These are phyloP conservation scores for Agaricus blazei DNA, from an alignment of 768 basidiomycete genomes.

Conservation along the genomic window DNA sequence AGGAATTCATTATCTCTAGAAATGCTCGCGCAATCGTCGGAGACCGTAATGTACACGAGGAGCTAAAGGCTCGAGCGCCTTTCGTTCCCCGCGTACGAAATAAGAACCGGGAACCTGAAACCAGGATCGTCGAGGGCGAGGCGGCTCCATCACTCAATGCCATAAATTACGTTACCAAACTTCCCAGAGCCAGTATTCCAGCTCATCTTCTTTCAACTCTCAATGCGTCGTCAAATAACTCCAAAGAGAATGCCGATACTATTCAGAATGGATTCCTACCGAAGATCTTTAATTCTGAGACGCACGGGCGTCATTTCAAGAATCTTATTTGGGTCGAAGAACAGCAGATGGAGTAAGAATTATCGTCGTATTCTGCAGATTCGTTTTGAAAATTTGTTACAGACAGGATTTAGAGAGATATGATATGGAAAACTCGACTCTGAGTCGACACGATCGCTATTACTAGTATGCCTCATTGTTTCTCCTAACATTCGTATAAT, in stretches of 20 bases:
- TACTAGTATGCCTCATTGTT: conserved; percentile 30
- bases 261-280: conserved; percentile 37
- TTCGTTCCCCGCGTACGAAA: conserved; percentile 36
- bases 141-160: conserved; percentile 34
- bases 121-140: conserved; percentile 35
- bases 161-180: conserved; percentile 34
- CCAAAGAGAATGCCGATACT: conserved; percentile 22
- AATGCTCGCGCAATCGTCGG: conserved; percentile 43
- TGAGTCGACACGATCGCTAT: conserved; percentile 24
- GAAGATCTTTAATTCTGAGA: conserved; percentile 24
- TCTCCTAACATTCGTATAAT: background rate
- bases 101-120: conserved; percentile 25
- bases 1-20: conserved; percentile 46
- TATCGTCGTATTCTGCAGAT: background rate
- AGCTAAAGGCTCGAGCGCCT: conserved; percentile 38
- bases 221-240: conserved; percentile 23
- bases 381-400: conserved; percentile 1
- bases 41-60: conserved; percentile 37
- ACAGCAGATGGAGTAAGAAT: conserved; percentile 34
- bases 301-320: conserved; percentile 45
- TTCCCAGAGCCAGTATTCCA: conserved; percentile 39
- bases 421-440: conserved; percentile 27
- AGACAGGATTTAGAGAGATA: conserved; percentile 37
- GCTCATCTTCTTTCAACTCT: conserved; percentile 19
- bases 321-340: conserved; percentile 54